Evolutionary conservation across 345 rosid species (phyloP).

Genomic region (Excoecaria agallocha): DNA sequence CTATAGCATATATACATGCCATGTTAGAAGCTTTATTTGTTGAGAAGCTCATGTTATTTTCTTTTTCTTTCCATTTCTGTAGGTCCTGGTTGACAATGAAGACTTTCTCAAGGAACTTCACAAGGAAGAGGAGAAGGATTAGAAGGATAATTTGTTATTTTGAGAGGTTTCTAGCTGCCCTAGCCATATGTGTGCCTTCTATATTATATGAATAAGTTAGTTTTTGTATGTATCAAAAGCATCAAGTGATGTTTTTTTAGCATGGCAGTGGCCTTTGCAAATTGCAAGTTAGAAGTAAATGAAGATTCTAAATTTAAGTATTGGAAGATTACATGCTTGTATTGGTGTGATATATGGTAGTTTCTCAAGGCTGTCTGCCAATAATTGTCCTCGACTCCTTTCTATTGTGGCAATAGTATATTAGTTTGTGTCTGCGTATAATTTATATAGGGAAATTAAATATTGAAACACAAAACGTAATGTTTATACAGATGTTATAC

Average conservation of each 20-base stretch:
- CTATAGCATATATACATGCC: not conserved
- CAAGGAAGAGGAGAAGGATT: slow-evolving; percentile 17
- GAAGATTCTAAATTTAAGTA: no score
- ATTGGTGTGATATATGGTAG: not conserved
- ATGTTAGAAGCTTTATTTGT: not conserved
- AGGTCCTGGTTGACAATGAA: slow-evolving; percentile 92
- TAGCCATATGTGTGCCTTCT: not conserved
- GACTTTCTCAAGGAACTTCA: slow-evolving; percentile 87
- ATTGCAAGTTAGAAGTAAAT: not conserved
- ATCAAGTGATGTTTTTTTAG: not conserved
- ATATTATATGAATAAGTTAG: slow-evolving; percentile 25
- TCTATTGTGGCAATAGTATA: not conserved
- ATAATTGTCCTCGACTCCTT: not conserved
- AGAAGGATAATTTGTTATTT: not conserved
- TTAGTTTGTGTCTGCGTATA: no score
- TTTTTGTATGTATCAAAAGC: not conserved
- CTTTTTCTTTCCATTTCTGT: not conserved
- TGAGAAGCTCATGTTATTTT: not conserved
- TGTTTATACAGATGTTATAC: no score
- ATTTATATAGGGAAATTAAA: no score
- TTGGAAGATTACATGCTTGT: not conserved
- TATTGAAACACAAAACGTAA: no score
- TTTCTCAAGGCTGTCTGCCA: not conserved
- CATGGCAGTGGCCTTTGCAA: not conserved
- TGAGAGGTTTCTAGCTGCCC: not conserved